phyloP scores from a whole-genome alignment of 192 early-diverging fungal species.

The Helicostylum pulchrum region DNA sequence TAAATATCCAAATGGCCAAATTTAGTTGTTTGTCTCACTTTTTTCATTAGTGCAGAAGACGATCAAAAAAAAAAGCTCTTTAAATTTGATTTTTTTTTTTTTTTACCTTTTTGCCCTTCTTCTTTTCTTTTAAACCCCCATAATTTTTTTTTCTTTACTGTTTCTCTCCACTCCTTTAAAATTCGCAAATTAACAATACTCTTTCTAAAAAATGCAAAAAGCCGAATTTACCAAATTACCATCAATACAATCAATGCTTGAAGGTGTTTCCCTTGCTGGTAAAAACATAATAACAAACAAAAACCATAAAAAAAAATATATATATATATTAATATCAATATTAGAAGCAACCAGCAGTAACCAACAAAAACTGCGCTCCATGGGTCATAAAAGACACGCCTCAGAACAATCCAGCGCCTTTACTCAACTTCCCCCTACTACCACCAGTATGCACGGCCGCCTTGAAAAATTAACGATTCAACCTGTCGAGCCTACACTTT shows the following conservation, averaged over 20 bases:
- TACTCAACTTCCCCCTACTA: conserved; percentile 54
- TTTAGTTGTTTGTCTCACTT: conserved; percentile 5
- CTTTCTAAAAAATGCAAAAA: conserved; percentile 65
- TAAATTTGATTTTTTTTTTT: conserved; percentile 17
- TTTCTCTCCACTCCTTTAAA: conserved; percentile 8
- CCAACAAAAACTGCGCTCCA: background rate
- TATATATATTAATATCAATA: too few species aligned
- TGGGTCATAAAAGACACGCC: conserved; percentile 22
- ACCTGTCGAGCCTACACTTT: conserved; percentile 22
- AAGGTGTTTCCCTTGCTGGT: conserved; percentile 1
- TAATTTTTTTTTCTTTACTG: conserved; percentile 8
- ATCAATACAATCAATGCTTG: conserved; percentile 54
- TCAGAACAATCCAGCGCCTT: conserved; percentile 17
- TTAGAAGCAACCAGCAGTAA: background rate
- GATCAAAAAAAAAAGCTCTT: conserved; percentile 5
- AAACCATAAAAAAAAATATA: too few species aligned
- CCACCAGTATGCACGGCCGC: background rate
- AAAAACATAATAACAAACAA: too few species aligned
- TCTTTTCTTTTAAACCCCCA: background rate
- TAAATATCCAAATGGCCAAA: conserved; percentile 16
- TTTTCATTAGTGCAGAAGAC: background rate
- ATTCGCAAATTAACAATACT: background rate
- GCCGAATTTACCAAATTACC: conserved; percentile 68
- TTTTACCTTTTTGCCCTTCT: background rate
- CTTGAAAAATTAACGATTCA: conserved; percentile 19